A percentile compares a stretch with the other conserved stretches of the same genome.
Conservation (phyloP, 2,329 filamentous ascomycete species). For the Paracamarosporium sp. region DNA sequence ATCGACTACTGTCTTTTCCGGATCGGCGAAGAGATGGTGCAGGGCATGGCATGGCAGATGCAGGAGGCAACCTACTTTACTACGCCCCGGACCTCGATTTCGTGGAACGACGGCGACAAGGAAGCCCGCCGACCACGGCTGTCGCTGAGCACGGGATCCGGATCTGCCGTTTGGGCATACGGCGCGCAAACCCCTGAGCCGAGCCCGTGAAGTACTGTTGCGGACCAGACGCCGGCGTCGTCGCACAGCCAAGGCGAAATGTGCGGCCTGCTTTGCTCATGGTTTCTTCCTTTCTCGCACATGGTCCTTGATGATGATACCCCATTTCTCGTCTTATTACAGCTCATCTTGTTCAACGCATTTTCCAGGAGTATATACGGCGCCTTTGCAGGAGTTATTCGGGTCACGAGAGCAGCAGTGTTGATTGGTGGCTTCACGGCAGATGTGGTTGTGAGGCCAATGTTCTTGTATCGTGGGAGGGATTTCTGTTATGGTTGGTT, state of each 20-base stretch:
- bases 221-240: too few relatives aligned
- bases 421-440: conserved; percentile 2
- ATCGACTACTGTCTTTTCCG: conserved; percentile 47
- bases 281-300: too few relatives aligned
- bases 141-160: conserved; percentile 26
- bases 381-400: background rate
- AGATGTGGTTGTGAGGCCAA: background rate
- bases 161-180: conserved; percentile 38
- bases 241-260: too few relatives aligned
- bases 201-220: conserved; percentile 41
- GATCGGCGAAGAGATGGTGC: conserved; percentile 42
- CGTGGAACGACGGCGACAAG: conserved; percentile 7
- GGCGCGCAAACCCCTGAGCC: conserved; percentile 48
- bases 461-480: background rate
- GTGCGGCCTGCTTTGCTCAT: too few relatives aligned
- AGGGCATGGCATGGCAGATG: conserved; percentile 39
- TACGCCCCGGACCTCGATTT: conserved; percentile 2
- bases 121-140: conserved; percentile 30
- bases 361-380: conserved; percentile 1
- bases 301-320: conserved; percentile 1
- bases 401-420: background rate
- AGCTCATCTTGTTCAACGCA: background rate
- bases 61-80: conserved; percentile 21
- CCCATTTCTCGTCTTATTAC: background rate
- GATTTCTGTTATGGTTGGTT: conserved; percentile 1